These are phyloP conservation scores for Nigrospora oryzae DNA, from an alignment of 2,329 filamentous ascomycete species.

Conservation along the genomic window DNA sequence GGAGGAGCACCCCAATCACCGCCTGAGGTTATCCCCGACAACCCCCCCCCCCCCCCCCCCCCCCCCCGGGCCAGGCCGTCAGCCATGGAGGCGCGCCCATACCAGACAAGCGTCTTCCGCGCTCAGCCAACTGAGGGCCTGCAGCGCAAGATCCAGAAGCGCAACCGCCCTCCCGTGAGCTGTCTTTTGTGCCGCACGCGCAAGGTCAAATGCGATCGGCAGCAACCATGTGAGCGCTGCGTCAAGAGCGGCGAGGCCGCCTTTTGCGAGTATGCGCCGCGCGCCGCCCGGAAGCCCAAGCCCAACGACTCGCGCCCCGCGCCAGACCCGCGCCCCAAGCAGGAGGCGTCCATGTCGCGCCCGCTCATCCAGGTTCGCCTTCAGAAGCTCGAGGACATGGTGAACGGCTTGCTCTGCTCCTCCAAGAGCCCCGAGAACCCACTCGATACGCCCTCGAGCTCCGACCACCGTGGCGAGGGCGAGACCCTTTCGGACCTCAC, in stretches of 20 bases:
- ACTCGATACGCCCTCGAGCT: conserved; percentile 17
- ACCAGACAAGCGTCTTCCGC: conserved; percentile 26
- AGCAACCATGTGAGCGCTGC: conserved; percentile 29
- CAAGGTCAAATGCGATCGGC: conserved; percentile 30
- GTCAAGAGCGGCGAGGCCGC: conserved; percentile 25
- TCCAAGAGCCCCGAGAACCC: conserved; percentile 10
- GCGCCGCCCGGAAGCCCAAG: conserved; percentile 20
- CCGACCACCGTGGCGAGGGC: conserved; percentile 16
- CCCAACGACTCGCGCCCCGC: conserved; percentile 20
- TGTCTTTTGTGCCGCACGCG: conserved; percentile 24
- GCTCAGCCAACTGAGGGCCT: conserved; percentile 22
- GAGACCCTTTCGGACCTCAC: conserved; percentile 20
- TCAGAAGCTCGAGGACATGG: conserved; percentile 26
- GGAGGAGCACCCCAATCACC: background rate
- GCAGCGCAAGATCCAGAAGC: conserved; percentile 27
- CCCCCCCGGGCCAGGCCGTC: too few species aligned
- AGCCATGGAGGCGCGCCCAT: conserved; percentile 21
- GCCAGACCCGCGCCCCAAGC: conserved; percentile 14
- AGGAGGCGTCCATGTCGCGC: conserved; percentile 16
- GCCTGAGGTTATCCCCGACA: conserved; percentile 13
- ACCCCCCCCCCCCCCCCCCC: background rate
- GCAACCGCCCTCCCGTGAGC: conserved; percentile 25
- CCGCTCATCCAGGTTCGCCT: conserved; percentile 24
- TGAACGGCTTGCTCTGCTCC: conserved; percentile 19
- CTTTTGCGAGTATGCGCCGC: conserved; percentile 27